Percentiles rank a stretch among this genome's conserved stretches.
Evolutionary conservation across 2,329 filamentous ascomycete genomes (phyloP).

Genomic region (Diaporthe sp.): DNA sequence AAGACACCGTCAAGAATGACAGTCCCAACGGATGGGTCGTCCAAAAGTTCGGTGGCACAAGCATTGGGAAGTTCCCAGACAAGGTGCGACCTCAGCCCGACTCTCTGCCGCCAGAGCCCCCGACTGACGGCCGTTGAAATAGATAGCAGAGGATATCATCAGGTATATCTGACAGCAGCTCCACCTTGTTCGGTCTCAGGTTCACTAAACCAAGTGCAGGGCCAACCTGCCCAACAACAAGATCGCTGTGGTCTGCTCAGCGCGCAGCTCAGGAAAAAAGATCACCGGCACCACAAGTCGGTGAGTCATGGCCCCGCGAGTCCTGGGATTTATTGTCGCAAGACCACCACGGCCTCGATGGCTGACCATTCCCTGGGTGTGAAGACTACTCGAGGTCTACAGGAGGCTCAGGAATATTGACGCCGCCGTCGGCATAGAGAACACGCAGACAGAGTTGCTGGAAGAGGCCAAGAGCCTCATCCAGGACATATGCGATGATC

Average conservation of each 20-base stretch:
- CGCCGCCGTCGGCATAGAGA: conserved; percentile 61
- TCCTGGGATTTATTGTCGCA: conserved; percentile 10
- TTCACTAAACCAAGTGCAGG: conserved; percentile 49
- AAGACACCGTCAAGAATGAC: conserved; percentile 41
- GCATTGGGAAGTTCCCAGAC: conserved; percentile 90
- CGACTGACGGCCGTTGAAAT: conserved; percentile 32
- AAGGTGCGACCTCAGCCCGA: conserved; percentile 54
- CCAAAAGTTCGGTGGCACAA: conserved; percentile 96
- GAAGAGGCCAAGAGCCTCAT: conserved; percentile 79
- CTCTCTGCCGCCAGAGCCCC: conserved; percentile 14
- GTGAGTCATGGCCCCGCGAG: conserved; percentile 62
- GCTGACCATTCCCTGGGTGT: conserved; percentile 18
- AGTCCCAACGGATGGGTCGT: conserved; percentile 77
- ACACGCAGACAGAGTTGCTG: conserved; percentile 63
- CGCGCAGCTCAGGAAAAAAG: conserved; percentile 93
- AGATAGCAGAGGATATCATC: conserved; percentile 78
- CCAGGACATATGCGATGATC: conserved; percentile 83
- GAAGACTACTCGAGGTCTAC: conserved; percentile 69
- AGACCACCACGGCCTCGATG: not conserved
- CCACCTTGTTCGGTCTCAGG: conserved; percentile 28
- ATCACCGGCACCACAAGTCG: conserved; percentile 94
- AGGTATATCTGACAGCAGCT: conserved; percentile 52
- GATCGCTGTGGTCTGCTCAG: conserved; percentile 95
- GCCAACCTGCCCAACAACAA: conserved; percentile 73
- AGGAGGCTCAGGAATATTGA: conserved; percentile 65